Percentiles rank a stretch among this genome's conserved stretches.
phyloP scores from a whole-genome alignment of 345 rosid genomes.

The Eucalyptus grandis region DNA sequence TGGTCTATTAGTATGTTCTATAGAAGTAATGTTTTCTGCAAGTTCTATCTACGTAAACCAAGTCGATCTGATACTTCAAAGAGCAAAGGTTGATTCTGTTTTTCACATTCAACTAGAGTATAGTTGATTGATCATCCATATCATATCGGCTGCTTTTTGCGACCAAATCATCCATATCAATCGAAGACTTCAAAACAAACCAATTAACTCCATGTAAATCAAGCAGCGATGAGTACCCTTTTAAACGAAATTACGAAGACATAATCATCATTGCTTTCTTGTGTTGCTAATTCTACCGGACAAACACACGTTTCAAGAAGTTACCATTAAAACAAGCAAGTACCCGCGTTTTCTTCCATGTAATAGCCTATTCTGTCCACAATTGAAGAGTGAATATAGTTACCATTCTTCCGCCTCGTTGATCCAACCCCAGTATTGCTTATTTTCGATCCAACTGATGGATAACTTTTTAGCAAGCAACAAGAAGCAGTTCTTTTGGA shows the following conservation, averaged over 20 bases:
- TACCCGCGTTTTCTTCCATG: neutral
- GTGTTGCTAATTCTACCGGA: neutral
- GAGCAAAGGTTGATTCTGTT: rapidly evolving
- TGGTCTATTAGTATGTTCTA: neutral
- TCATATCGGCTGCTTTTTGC: rapidly evolving
- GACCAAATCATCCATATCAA: too few relatives aligned
- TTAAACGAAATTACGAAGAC: neutral
- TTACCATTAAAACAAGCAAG: neutral
- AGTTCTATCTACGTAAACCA: neutral
- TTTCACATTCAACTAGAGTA: neutral
- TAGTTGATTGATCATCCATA: too few relatives aligned
- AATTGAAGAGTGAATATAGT: too few relatives aligned
- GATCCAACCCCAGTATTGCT: neutral
- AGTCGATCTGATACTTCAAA: rapidly evolving
- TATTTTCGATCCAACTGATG: rapidly evolving
- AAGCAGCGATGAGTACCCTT: neutral
- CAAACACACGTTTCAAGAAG: neutral
- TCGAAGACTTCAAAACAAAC: neutral
- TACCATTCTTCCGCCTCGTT: neutral
- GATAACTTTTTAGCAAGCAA: neutral
- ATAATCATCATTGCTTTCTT: neutral
- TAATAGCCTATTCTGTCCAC: neutral
- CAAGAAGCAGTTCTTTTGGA: neutral
- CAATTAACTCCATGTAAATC: neutral
- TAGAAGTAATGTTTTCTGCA: too few relatives aligned